Evolutionary conservation across 2,329 filamentous ascomycete genomes (phyloP).

Genomic region (Fusarium piperis): DNA sequence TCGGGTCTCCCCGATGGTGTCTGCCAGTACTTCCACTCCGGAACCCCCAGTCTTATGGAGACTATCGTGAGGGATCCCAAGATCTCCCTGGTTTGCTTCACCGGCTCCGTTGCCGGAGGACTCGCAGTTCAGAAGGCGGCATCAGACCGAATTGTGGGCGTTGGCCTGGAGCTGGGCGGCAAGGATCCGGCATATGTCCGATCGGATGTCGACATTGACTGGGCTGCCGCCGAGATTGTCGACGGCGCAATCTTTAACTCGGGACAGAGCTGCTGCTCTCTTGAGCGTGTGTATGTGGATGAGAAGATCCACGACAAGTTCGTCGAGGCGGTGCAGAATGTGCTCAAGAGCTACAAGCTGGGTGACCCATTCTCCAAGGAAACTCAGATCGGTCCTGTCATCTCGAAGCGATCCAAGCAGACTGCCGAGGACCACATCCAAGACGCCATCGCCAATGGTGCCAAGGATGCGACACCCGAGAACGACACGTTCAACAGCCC

Average conservation of each 20-base stretch:
- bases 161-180: constrained; percentile 91
- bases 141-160: constrained; percentile 82
- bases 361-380: constrained; percentile 85
- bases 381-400: constrained; percentile 88
- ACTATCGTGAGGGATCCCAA: constrained; percentile 79
- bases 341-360: constrained; percentile 82
- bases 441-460: constrained; percentile 85
- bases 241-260: constrained; percentile 98
- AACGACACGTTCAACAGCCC: constrained; percentile 80
- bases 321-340: constrained; percentile 79
- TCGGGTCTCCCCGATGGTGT: constrained; percentile 86
- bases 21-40: constrained; percentile 92
- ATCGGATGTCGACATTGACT: constrained; percentile 84
- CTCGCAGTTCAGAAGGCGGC: constrained; percentile 87
- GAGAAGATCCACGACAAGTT: constrained; percentile 86
- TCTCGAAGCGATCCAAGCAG: constrained; percentile 82
- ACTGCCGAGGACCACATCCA: constrained; percentile 81
- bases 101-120: constrained; percentile 89
- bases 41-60: constrained; percentile 80
- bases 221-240: constrained; percentile 94
- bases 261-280: constrained; percentile 95
- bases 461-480: constrained; percentile 83
- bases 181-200: constrained; percentile 95
- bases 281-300: constrained; percentile 92
- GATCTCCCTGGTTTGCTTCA: constrained; percentile 89